Evolutionary conservation across 441 rosid genomes (phyloP), one percentile per base, ranked within the genome.

Genomic region (Mallotus repandus): DNA sequence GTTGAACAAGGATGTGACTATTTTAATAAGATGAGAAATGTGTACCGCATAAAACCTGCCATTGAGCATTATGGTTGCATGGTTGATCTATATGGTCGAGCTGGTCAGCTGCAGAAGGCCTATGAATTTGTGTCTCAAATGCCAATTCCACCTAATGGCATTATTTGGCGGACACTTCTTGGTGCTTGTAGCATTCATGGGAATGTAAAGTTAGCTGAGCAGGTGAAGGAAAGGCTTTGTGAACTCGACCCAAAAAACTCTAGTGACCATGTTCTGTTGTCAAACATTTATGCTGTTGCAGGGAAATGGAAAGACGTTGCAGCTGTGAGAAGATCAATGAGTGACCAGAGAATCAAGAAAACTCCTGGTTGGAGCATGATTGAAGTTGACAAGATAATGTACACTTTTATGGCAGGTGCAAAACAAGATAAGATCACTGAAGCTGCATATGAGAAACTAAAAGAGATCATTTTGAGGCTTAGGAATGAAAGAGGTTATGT

Each of bases 131-230:
- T 83, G 18, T 78, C 72, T 22, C 79, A 79, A 82, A 90, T 90
- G 94, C 91, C 93, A n/a, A 71, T 89, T 70, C 71, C 79, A 21
- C 88, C 92, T 5, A 86, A 86, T 68, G 84, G 84, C 32, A 72
- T 91, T 49, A 86, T 92, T 71, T 92, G 94, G 98, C 78, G 95
- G 74, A 92, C 97, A 22, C 97, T 92, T 79, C 92, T 92, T 4
- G 94, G 98, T 19, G 94, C 94, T 71, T 93, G 97, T 77, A 86
- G 95, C 86, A 81, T 87, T 68, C 93, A 91, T 73, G 91, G 95
- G 22, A 66, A 93, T 73, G 85, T 87, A 8, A 77, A 87, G 79
- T 71, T 92, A 71, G 96, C 92, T 0, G 91, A 90, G 83, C 68
- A 72, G 76, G 90, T 87, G 10, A 89, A 83, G 78, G 76, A 81